These are phyloP conservation scores for Fistulinella prunicolor DNA, from an alignment of 768 basidiomycete species.

Conservation along the genomic window DNA sequence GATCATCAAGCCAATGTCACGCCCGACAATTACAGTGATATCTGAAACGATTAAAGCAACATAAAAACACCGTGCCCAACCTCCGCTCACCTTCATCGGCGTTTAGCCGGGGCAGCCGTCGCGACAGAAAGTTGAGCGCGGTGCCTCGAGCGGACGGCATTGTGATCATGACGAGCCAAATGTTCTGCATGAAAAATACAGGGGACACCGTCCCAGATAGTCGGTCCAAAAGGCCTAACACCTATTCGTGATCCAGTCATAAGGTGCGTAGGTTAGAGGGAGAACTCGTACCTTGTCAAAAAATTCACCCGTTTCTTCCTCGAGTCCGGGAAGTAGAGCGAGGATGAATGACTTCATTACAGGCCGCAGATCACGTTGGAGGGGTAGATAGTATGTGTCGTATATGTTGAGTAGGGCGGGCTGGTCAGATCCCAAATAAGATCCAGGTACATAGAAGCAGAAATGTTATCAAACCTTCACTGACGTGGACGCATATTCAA, in stretches of 20 bases:
- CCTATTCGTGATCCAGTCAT: slow-evolving; percentile 43
- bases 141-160: slow-evolving; percentile 82
- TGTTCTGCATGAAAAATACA: slow-evolving; percentile 91
- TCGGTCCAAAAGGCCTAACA: slow-evolving; percentile 73
- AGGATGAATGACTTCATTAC: slow-evolving; percentile 94
- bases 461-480: slow-evolving; percentile 64
- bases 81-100: slow-evolving; percentile 60
- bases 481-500: slow-evolving; percentile 98
- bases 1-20: slow-evolving; percentile 91
- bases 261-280: not conserved
- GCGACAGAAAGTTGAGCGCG: slow-evolving; percentile 81
- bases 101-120: slow-evolving; percentile 69
- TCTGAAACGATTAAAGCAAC: slow-evolving; percentile 36
- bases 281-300: slow-evolving; percentile 70
- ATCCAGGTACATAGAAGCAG: not conserved
- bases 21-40: slow-evolving; percentile 70
- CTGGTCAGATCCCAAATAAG: slow-evolving; percentile 34
- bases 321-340: slow-evolving; percentile 89
- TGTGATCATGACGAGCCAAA: slow-evolving; percentile 93
- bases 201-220: slow-evolving; percentile 81
- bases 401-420: slow-evolving; percentile 89
- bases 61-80: not conserved
- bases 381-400: slow-evolving; percentile 86
- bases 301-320: slow-evolving; percentile 97
- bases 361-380: slow-evolving; percentile 78